Conservation (phyloP, 208 protist species). For the Plasmodiophora brassicae region DNA sequence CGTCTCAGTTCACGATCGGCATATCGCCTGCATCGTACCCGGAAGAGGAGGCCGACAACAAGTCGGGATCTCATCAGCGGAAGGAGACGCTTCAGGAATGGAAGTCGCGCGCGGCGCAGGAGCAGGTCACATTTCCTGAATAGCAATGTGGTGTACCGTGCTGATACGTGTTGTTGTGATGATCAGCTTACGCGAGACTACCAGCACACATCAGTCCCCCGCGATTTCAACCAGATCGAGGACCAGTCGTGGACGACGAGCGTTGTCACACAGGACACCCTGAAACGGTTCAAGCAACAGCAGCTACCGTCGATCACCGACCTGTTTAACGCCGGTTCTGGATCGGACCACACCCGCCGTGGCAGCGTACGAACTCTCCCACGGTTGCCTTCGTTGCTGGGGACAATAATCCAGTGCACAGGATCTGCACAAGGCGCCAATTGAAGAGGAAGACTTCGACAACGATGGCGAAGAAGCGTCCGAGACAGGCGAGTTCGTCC, state of each 20-base stretch:
- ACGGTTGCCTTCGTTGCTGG: too few relatives aligned
- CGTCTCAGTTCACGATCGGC: too few relatives aligned
- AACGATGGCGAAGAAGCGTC: too few relatives aligned
- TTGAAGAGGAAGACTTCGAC: too few relatives aligned
- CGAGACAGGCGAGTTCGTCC: too few relatives aligned
- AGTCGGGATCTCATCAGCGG: background rate
- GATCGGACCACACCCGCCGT: too few relatives aligned
- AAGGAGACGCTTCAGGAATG: background rate
- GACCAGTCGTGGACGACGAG: background rate
- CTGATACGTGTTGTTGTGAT: background rate
- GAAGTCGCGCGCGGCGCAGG: background rate
- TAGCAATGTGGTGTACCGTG: background rate
- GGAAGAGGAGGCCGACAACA: too few relatives aligned
- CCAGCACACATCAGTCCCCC: too few relatives aligned
- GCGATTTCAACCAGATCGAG: background rate
- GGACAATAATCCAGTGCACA: too few relatives aligned
- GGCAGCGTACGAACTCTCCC: too few relatives aligned
- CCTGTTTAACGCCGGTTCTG: background rate
- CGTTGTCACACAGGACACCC: background rate
- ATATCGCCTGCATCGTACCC: too few relatives aligned
- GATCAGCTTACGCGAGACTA: background rate
- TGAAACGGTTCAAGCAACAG: background rate
- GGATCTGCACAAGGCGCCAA: too few relatives aligned
- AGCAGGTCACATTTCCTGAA: background rate
- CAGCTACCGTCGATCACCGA: background rate